phyloP scores from a whole-genome alignment of 1,139 yeast species.

The Saccharomyces hybrid region DNA sequence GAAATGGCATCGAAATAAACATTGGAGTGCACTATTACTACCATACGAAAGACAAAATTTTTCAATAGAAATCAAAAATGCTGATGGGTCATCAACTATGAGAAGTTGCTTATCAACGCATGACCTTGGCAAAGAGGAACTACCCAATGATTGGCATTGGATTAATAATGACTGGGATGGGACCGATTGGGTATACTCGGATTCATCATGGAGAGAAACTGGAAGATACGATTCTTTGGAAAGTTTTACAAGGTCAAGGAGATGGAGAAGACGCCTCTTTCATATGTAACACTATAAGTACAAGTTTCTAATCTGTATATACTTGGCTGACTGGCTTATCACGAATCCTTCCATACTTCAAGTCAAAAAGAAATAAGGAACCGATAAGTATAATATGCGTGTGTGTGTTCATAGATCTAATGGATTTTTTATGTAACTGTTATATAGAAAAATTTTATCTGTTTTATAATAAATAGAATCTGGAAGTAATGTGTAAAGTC shows the following conservation, averaged over 20 bases:
- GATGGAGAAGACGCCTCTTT: conserved; percentile 20
- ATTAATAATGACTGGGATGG: conserved; percentile 26
- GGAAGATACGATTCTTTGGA: conserved; percentile 26
- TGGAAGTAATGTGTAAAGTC: not conserved
- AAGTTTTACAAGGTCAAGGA: conserved; percentile 24
- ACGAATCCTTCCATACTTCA: not conserved
- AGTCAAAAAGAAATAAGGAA: not conserved
- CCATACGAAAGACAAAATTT: conserved; percentile 22
- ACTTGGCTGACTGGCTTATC: not conserved
- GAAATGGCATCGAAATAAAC: conserved; percentile 22
- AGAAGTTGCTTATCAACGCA: conserved; percentile 8
- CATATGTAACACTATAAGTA: conserved; percentile 25
- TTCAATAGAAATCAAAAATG: conserved; percentile 9
- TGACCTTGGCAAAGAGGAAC: conserved; percentile 9
- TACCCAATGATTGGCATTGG: conserved; percentile 24
- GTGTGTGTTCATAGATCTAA: not conserved
- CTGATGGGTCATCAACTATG: conserved; percentile 13
- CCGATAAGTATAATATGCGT: not conserved
- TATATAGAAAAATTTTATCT: conserved; percentile 2
- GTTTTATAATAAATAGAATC: not conserved
- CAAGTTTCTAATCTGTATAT: not conserved
- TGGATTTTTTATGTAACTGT: not conserved
- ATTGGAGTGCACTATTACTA: conserved; percentile 22
- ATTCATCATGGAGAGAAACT: conserved; percentile 22
- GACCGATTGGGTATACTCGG: conserved; percentile 23